Evolutionary conservation across 305 asterid species (phyloP), one percentile per base, ranked within the genome.

Genomic region (Fraxinus greggii): DNA sequence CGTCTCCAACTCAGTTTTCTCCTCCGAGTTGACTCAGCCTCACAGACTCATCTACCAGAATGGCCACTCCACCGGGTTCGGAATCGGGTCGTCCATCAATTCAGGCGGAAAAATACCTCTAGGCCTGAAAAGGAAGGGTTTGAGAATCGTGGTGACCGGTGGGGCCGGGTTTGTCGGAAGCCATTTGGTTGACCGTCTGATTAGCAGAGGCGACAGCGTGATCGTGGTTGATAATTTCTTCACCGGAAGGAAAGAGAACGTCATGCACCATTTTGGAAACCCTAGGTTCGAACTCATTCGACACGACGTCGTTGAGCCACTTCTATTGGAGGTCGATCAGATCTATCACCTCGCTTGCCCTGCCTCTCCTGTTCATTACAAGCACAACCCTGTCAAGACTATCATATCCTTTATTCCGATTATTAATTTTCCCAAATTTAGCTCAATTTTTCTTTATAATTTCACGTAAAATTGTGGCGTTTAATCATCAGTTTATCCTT

Each of bases 341-440:
- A 95, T 95, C 98, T 95, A 95, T 76, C 99, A 95, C 23, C 89
- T 95, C 75, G 99, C 99, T 38, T 95, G 99, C 87, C 99, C 99
- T 2, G 99, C 99, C 2, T 95, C 99, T 4, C 99, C 99, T 1
- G 99, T 95, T 26, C 99, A 95, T 35, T 95, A 95, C 89, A 95
- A 95, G 89, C 92, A 94, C 86, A 95, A 95, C 69, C 99, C 99
- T 35, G 97, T 94, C 89, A 95, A 94, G 80, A 95, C 99, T 3
- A 95, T 95, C 32, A 95, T 94, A 94, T 94, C 99, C 98, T 94
- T 90, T 82, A 82, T 17, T 4, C 1, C 2, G 0, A 24, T 56
- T 61, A 4, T 61, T 9, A 21, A 9, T 13, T 36, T 76, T 3
- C 10, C n/a, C 2, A 1, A 23, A 28, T 67, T 61, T 61, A 56